phyloP scores from a whole-genome alignment of 306 rosid genomes.

The Ormosia emarginata region DNA sequence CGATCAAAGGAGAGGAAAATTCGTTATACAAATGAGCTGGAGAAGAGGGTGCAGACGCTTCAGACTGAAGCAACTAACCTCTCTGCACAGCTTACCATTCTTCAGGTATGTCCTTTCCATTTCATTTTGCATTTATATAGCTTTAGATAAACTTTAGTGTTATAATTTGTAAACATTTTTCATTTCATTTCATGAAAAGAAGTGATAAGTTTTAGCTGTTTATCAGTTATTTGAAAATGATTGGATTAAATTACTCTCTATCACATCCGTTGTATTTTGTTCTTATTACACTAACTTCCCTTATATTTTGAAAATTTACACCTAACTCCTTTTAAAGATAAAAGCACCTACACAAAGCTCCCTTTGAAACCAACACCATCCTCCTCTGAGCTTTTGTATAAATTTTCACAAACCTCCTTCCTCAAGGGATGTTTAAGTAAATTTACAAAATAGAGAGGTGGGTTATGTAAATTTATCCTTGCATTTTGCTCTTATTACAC shows the following conservation, averaged over 20 bases:
- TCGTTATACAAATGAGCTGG: conserved; percentile 83
- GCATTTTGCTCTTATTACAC: not conserved
- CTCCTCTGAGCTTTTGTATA: not conserved
- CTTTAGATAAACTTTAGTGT: not conserved
- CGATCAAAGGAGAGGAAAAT: conserved; percentile 95
- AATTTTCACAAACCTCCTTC: not conserved
- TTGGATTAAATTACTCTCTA: not conserved
- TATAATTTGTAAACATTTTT: not conserved
- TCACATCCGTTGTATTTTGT: not conserved
- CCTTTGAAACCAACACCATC: conserved; percentile 2
- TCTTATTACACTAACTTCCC: not conserved
- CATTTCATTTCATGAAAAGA: not conserved
- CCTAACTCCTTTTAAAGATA: not conserved
- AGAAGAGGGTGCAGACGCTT: conserved; percentile 95
- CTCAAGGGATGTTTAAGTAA: not conserved
- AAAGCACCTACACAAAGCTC: not conserved
- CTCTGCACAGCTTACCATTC: conserved; percentile 82
- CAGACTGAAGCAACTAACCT: conserved; percentile 96
- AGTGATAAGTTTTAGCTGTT: not conserved
- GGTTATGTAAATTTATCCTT: not conserved
- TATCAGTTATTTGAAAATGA: not conserved
- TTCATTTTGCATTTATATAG: conserved; percentile 6
- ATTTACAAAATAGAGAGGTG: not conserved
- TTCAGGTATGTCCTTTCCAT: conserved; percentile 60
- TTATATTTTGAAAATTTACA: not conserved